phyloP scores from a whole-genome alignment of 2,329 filamentous ascomycete genomes.

The Cryphonectria parasitica region DNA sequence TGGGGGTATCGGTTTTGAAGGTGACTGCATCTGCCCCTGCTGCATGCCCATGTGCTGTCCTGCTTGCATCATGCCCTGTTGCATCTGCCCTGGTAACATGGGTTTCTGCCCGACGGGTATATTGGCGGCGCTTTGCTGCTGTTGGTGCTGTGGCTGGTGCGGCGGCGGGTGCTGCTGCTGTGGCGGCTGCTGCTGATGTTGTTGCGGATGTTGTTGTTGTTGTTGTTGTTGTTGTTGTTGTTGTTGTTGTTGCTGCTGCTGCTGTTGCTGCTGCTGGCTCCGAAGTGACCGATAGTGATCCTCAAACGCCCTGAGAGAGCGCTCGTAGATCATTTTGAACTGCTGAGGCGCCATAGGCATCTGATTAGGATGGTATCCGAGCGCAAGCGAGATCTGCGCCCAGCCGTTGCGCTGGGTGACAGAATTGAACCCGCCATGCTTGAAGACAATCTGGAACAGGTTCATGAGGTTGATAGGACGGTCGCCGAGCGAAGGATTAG shows the following conservation, averaged over 20 bases:
- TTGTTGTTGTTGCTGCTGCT: slow-evolving; percentile 44
- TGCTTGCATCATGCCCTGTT: slow-evolving; percentile 44
- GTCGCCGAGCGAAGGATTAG: slow-evolving; percentile 73
- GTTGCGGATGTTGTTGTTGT: slow-evolving; percentile 45
- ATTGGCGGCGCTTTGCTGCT: slow-evolving; percentile 37
- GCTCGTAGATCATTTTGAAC: slow-evolving; percentile 74
- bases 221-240: slow-evolving; percentile 40
- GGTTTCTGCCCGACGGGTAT: slow-evolving; percentile 48
- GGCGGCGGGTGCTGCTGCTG: slow-evolving; percentile 47
- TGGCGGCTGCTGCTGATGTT: slow-evolving; percentile 46
- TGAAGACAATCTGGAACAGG: slow-evolving; percentile 78
- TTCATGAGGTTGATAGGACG: slow-evolving; percentile 74
- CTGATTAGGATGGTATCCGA: slow-evolving; percentile 66
- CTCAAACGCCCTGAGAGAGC: slow-evolving; percentile 78
- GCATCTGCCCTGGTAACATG: slow-evolving; percentile 45
- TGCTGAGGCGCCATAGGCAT: slow-evolving; percentile 70
- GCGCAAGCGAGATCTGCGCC: slow-evolving; percentile 68
- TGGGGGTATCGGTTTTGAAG: slow-evolving; percentile 51
- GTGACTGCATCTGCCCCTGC: slow-evolving; percentile 45
- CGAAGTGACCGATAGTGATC: slow-evolving; percentile 60
- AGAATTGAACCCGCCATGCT: slow-evolving; percentile 75
- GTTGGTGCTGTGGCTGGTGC: slow-evolving; percentile 38
- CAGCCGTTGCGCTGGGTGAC: slow-evolving; percentile 74
- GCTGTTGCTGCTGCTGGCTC: slow-evolving; percentile 53
- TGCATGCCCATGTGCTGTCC: slow-evolving; percentile 46